These are phyloP conservation scores for Candida saitoana DNA, from an alignment of 805 yeast genomes.

Conservation along the genomic window DNA sequence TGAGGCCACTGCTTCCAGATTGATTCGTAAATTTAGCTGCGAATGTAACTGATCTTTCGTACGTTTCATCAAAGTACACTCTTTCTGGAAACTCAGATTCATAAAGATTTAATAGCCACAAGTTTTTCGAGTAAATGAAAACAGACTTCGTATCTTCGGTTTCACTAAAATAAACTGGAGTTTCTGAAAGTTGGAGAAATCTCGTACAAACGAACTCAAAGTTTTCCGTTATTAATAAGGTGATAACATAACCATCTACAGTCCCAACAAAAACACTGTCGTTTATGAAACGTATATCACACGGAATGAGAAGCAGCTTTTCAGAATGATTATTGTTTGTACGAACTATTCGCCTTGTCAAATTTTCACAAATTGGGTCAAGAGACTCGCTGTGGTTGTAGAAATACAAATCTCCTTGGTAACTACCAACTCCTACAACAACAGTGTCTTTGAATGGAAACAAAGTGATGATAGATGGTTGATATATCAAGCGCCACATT, in stretches of 20 bases:
- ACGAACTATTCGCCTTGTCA: not conserved
- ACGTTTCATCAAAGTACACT: constrained; percentile 33
- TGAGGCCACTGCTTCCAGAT: not conserved
- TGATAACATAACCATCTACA: constrained; percentile 26
- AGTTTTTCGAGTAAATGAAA: constrained; percentile 21
- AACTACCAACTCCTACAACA: constrained; percentile 14
- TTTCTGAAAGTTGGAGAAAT: constrained; percentile 23
- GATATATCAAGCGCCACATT: constrained; percentile 4
- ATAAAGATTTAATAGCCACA: constrained; percentile 32
- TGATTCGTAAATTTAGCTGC: constrained; percentile 3
- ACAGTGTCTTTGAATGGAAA: not conserved
- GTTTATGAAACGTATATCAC: constrained; percentile 12
- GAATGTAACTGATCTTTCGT: constrained; percentile 22
- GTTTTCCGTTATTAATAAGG: constrained; percentile 10
- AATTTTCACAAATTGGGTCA: not conserved
- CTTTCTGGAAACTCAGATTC: constrained; percentile 23
- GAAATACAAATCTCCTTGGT: constrained; percentile 14
- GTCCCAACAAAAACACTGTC: constrained; percentile 25
- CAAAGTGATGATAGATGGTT: constrained; percentile 14
- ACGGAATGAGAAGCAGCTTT: constrained; percentile 15
- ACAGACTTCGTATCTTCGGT: constrained; percentile 16
- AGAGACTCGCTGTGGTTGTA: not conserved
- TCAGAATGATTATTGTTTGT: not conserved
- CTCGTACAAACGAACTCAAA: constrained; percentile 10
- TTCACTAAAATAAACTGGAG: constrained; percentile 19